These are phyloP conservation scores for Pelargonium cotyledonis DNA, from an alignment of 441 rosid genomes.

Conservation along the genomic window DNA sequence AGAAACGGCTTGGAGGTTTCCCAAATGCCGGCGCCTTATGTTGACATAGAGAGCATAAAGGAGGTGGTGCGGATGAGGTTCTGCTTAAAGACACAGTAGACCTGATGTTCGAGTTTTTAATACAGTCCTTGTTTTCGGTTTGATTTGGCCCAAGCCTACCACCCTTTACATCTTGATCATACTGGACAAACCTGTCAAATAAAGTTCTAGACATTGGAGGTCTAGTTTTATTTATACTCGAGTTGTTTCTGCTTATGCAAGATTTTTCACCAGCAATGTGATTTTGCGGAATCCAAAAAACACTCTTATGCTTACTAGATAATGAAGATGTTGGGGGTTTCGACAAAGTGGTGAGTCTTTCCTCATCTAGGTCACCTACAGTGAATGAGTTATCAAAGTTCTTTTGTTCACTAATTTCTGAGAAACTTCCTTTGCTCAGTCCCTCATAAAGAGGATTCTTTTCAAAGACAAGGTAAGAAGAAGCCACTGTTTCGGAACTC, in stretches of 20 bases:
- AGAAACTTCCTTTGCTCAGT: slow-evolving; percentile 22
- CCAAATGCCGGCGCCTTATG: slow-evolving; percentile 60
- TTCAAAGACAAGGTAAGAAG: slow-evolving; percentile 38
- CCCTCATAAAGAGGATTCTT: slow-evolving; percentile 60
- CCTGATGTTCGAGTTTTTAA: slow-evolving; percentile 31
- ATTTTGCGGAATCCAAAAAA: slow-evolving; percentile 45
- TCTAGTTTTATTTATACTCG: slow-evolving; percentile 16
- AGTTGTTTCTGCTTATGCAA: slow-evolving; percentile 13
- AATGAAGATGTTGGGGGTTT: slow-evolving; percentile 19
- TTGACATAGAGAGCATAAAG: slow-evolving; percentile 59
- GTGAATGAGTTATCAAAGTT: slow-evolving; percentile 17
- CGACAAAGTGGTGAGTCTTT: slow-evolving; percentile 29
- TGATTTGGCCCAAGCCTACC: slow-evolving; percentile 22
- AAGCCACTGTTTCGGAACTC: slow-evolving; percentile 28
- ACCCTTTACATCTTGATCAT: slow-evolving; percentile 33
- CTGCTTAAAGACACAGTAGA: slow-evolving; percentile 42
- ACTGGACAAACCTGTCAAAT: slow-evolving; percentile 41
- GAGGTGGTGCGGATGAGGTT: slow-evolving; percentile 60
- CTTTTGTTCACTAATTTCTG: slow-evolving; percentile 19
- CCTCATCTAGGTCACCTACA: slow-evolving; percentile 17
- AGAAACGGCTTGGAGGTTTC: slow-evolving; percentile 54
- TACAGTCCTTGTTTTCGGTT: slow-evolving; percentile 24
- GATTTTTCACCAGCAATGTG: slow-evolving; percentile 26
- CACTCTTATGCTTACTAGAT: slow-evolving; percentile 21
- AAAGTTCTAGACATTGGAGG: slow-evolving; percentile 34